phyloP scores from a whole-genome alignment of 2,329 filamentous ascomycete species.

The Arthroderma sp. region DNA sequence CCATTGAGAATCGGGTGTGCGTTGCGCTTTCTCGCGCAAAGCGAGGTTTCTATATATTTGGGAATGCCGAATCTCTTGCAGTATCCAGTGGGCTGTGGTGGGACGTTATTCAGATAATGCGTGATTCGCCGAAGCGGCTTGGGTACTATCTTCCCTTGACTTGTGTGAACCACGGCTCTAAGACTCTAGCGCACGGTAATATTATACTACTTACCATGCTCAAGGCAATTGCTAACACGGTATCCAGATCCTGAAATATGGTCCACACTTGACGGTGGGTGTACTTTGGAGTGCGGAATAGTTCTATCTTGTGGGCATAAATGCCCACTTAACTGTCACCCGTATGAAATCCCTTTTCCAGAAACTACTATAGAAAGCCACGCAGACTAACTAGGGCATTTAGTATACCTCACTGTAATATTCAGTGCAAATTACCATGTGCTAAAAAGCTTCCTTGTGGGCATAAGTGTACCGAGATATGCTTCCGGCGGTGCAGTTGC shows the following conservation, averaged over 20 bases:
- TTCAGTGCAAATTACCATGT: conserved; percentile 26
- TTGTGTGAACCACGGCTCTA: conserved; percentile 47
- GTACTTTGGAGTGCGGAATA: conserved; percentile 33
- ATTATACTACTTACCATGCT: conserved; percentile 1
- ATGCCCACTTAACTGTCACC: conserved; percentile 42
- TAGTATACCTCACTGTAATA: conserved; percentile 25
- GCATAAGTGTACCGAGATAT: conserved; percentile 24
- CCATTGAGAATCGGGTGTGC: conserved; percentile 49
- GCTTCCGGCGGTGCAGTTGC: conserved; percentile 23
- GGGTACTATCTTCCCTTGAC: conserved; percentile 47
- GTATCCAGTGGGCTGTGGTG: conserved; percentile 38
- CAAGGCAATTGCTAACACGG: background rate
- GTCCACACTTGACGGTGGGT: conserved; percentile 41
- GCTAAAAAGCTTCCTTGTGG: conserved; percentile 23
- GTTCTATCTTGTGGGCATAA: conserved; percentile 38
- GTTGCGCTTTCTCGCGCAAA: conserved; percentile 58
- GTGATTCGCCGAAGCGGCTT: conserved; percentile 22
- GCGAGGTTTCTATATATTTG: conserved; percentile 73
- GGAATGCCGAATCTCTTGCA: conserved; percentile 49
- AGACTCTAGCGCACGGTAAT: conserved; percentile 37
- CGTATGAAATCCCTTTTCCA: conserved; percentile 23
- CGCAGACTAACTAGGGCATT: conserved; percentile 1
- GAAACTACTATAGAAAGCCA: conserved; percentile 3
- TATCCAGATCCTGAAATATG: conserved; percentile 39
- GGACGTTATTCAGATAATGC: conserved; percentile 35